These are phyloP conservation scores for Cryptomeria japonica DNA, from an alignment of 75 land plant species.

Conservation along the genomic window DNA sequence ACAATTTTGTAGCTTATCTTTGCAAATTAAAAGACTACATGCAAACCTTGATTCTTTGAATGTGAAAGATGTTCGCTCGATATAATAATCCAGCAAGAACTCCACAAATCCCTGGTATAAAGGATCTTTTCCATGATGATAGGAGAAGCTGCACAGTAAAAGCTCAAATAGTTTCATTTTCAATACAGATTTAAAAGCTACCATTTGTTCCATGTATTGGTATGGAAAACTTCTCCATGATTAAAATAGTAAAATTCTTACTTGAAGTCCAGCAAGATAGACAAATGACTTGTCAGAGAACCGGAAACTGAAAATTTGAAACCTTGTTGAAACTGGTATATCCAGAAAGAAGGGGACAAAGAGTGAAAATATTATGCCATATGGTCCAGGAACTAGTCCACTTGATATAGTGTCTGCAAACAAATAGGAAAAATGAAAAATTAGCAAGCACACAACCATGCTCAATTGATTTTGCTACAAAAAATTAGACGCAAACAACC, in stretches of 20 bases:
- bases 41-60: slow-evolving; percentile 79
- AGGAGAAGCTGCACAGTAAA: slow-evolving; percentile 71
- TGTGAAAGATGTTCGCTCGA: slow-evolving; percentile 66
- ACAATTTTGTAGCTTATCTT: not conserved
- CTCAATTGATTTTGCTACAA: not conserved
- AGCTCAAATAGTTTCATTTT: not conserved
- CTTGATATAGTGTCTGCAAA: slow-evolving; percentile 58
- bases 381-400: slow-evolving; percentile 80
- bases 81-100: slow-evolving; percentile 78
- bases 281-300: slow-evolving; percentile 92
- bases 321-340: slow-evolving; percentile 83
- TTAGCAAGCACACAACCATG: not conserved
- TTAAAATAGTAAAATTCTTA: slow-evolving; percentile 20
- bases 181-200: not conserved
- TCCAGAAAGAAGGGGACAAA: slow-evolving; percentile 93
- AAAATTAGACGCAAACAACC: not conserved
- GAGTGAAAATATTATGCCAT: slow-evolving; percentile 87
- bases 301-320: slow-evolving; percentile 61
- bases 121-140: slow-evolving; percentile 85
- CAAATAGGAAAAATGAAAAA: not conserved
- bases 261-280: slow-evolving; percentile 96
- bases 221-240: not conserved
- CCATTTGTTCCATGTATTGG: not conserved
- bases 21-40: not conserved
- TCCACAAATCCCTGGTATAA: slow-evolving; percentile 93